Percentiles rank a stretch among this genome's conserved stretches.
These are phyloP conservation scores for Hygrophorus pudorinus DNA, from an alignment of 768 basidiomycete genomes.

Conservation along the genomic window DNA sequence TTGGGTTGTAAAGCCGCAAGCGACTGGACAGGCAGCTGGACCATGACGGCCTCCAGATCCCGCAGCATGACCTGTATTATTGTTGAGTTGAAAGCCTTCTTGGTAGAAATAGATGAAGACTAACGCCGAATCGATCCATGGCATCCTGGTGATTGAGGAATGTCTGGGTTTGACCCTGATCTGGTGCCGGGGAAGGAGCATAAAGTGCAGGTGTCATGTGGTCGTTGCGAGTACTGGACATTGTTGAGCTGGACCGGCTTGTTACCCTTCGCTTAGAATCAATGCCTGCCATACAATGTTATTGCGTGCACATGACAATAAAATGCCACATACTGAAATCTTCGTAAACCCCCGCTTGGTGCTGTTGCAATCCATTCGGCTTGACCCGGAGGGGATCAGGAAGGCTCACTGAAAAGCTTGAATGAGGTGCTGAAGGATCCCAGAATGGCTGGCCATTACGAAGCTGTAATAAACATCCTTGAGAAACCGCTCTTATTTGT, in stretches of 20 bases:
- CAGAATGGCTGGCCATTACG: constrained; percentile 75
- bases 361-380: constrained; percentile 66
- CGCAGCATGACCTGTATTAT: constrained; percentile 28
- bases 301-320: constrained; percentile 3
- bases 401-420: constrained; percentile 60
- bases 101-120: constrained; percentile 17
- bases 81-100: background rate
- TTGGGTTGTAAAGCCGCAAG: constrained; percentile 66
- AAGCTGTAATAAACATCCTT: constrained; percentile 29
- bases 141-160: constrained; percentile 67
- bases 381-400: constrained; percentile 88
- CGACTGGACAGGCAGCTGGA: constrained; percentile 63
- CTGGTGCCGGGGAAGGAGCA: constrained; percentile 53
- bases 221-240: constrained; percentile 39
- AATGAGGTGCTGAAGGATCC: constrained; percentile 68
- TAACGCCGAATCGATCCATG: constrained; percentile 79
- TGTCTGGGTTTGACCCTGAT: constrained; percentile 31
- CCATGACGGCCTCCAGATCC: constrained; percentile 76
- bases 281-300: constrained; percentile 25
- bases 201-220: constrained; percentile 32
- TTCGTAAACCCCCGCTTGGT: constrained; percentile 87
- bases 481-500: background rate
- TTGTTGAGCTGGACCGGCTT: constrained; percentile 64
- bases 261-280: constrained; percentile 48
- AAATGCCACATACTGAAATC: constrained; percentile 62